Evolutionary conservation across 148 eudicot genomes (phyloP).

Genomic region (Beta vulgaris): DNA sequence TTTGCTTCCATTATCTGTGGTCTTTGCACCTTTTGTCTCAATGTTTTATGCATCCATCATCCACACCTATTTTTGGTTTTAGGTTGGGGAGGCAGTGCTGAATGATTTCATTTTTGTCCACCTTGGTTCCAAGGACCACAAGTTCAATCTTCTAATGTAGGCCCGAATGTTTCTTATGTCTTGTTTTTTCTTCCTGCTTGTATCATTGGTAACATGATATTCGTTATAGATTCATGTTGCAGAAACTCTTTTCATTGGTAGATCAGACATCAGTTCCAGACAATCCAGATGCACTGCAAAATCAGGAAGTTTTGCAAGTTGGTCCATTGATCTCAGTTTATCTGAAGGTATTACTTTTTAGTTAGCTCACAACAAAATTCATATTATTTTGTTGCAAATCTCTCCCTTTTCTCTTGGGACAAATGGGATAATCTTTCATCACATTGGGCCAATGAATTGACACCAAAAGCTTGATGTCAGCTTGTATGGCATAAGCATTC

Average conservation of each 20-base stretch:
- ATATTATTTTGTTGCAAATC: neutral
- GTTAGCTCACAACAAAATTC: neutral
- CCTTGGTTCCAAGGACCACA: constrained; percentile 70
- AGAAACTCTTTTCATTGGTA: constrained; percentile 88
- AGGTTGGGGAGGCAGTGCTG: constrained; percentile 89
- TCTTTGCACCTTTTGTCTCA: neutral
- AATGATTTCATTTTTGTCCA: constrained; percentile 81
- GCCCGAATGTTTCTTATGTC: constrained; percentile 20
- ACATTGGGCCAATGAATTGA: neutral
- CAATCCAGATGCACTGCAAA: constrained; percentile 87
- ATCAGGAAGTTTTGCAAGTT: constrained; percentile 83
- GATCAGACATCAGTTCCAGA: constrained; percentile 90
- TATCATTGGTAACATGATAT: constrained; percentile 19
- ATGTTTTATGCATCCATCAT: constrained; percentile 8
- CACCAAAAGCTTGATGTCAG: neutral
- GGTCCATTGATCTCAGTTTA: constrained; percentile 83
- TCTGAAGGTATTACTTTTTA: constrained; percentile 61
- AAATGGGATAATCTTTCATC: neutral
- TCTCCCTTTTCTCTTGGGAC: neutral
- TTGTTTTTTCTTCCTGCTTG: neutral
- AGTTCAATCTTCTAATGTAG: constrained; percentile 90
- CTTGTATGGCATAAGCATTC: neutral
- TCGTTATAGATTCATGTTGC: constrained; percentile 77
- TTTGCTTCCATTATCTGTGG: constrained; percentile 10
- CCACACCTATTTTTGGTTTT: constrained; percentile 17